Conservation (phyloP, 257 asterid species). For the Penstemon barbatus region DNA sequence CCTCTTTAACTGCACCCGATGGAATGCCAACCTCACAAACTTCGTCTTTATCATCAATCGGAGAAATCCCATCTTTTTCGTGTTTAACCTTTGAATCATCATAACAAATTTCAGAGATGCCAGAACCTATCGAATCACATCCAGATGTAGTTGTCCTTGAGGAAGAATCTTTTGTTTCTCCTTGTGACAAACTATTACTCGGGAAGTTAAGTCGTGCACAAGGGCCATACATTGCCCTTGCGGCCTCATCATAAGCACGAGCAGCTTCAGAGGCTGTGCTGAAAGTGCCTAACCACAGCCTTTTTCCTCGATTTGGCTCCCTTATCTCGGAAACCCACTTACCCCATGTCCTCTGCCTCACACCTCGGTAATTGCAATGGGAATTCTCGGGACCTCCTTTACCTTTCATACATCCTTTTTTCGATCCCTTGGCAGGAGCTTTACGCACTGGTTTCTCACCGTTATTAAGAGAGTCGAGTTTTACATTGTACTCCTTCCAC, state of each 20-base stretch:
- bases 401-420: slow-evolving; percentile 69
- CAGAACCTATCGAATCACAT: slow-evolving; percentile 39
- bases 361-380: slow-evolving; percentile 54
- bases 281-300: slow-evolving; percentile 61
- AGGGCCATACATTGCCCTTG: slow-evolving; percentile 54
- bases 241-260: slow-evolving; percentile 60
- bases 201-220: slow-evolving; percentile 58
- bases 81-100: slow-evolving; percentile 12
- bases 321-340: slow-evolving; percentile 77
- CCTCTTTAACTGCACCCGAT: slow-evolving; percentile 32
- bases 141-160: slow-evolving; percentile 32
- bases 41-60: background rate
- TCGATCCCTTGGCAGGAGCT: slow-evolving; percentile 68
- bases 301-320: slow-evolving; percentile 54
- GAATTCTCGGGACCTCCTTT: slow-evolving; percentile 66
- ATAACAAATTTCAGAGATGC: slow-evolving; percentile 47
- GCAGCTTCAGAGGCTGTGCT: slow-evolving; percentile 51
- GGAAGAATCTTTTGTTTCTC: slow-evolving; percentile 9
- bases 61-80: slow-evolving; percentile 18
- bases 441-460: slow-evolving; percentile 31
- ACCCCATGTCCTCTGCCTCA: slow-evolving; percentile 73
- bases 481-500: slow-evolving; percentile 54
- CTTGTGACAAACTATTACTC: background rate
- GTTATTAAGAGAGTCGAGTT: slow-evolving; percentile 27
- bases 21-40: slow-evolving; percentile 25